Conservation (phyloP, 2,329 filamentous ascomycete species). For the Pseudogymnoascus sp. region DNA sequence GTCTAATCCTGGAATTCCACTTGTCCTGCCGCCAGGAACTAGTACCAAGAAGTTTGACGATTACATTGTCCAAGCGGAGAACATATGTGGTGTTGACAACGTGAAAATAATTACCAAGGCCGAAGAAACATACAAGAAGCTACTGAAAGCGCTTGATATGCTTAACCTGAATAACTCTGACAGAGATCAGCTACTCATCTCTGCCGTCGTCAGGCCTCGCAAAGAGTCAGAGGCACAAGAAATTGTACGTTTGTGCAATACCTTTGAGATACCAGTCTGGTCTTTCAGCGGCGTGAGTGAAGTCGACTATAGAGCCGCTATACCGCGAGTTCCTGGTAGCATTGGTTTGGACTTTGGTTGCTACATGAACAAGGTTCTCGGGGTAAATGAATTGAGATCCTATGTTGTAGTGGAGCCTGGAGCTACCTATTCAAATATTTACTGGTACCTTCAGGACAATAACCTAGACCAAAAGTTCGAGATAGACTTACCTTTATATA, state of each 20-base stretch:
- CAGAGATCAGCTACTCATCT: slow-evolving; percentile 26
- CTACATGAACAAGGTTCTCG: slow-evolving; percentile 45
- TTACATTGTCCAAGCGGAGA: not conserved
- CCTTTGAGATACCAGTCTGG: slow-evolving; percentile 39
- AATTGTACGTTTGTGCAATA: slow-evolving; percentile 39
- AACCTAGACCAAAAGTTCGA: slow-evolving; percentile 34
- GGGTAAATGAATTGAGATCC: slow-evolving; percentile 42
- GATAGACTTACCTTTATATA: slow-evolving; percentile 37
- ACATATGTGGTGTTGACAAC: not conserved
- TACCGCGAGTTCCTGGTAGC: slow-evolving; percentile 44
- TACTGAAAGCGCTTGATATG: not conserved
- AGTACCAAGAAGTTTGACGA: not conserved
- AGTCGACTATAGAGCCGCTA: slow-evolving; percentile 48
- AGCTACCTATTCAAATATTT: slow-evolving; percentile 44
- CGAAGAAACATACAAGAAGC: not conserved
- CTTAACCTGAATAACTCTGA: not conserved
- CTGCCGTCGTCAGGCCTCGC: slow-evolving; percentile 36
- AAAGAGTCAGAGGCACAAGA: slow-evolving; percentile 39
- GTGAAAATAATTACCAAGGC: not conserved
- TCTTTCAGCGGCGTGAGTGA: slow-evolving; percentile 44
- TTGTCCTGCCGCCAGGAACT: not conserved
- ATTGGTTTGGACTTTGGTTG: slow-evolving; percentile 44
- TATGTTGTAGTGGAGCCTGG: slow-evolving; percentile 48
- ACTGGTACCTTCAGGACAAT: slow-evolving; percentile 40
- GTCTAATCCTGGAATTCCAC: not conserved